These are phyloP conservation scores for Domatiomyces globalis DNA, from an alignment of 2,329 filamentous ascomycete species.

Conservation along the genomic window DNA sequence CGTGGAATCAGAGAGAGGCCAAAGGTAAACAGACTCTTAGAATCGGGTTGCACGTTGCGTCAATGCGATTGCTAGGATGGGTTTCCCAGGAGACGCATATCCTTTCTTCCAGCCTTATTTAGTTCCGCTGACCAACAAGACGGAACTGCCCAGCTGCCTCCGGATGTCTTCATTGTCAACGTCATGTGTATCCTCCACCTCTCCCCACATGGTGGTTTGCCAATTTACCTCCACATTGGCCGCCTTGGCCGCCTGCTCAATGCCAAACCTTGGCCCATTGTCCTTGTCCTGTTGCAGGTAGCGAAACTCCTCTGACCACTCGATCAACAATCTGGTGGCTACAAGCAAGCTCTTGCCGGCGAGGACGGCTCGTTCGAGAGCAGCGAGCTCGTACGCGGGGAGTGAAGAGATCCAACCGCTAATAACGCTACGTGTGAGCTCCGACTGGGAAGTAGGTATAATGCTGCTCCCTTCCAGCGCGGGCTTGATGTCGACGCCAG, in stretches of 20 bases:
- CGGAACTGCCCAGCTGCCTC: constrained; percentile 74
- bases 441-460: constrained; percentile 57
- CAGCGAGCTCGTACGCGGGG: constrained; percentile 68
- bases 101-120: not conserved
- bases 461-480: constrained; percentile 70
- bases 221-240: constrained; percentile 75
- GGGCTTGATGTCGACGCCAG: constrained; percentile 62
- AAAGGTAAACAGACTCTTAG: not conserved
- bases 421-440: constrained; percentile 63
- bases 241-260: constrained; percentile 66
- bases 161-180: constrained; percentile 82
- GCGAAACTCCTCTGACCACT: constrained; percentile 70
- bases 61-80: too few relatives aligned
- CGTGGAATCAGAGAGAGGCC: constrained; percentile 22
- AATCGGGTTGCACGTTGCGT: too few relatives aligned
- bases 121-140: constrained; percentile 60
- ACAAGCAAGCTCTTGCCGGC: constrained; percentile 77
- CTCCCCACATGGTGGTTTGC: constrained; percentile 85
- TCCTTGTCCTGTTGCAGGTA: constrained; percentile 29
- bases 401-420: constrained; percentile 62
- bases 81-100: not conserved
- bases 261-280: constrained; percentile 45
- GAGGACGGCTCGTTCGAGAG: constrained; percentile 66
- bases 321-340: constrained; percentile 60
- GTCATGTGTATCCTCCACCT: constrained; percentile 96